Evolutionary conservation across 2,329 filamentous ascomycete genomes (phyloP), one percentile per base, ranked within the genome.

Genomic region (Colletotrichum godetiae): DNA sequence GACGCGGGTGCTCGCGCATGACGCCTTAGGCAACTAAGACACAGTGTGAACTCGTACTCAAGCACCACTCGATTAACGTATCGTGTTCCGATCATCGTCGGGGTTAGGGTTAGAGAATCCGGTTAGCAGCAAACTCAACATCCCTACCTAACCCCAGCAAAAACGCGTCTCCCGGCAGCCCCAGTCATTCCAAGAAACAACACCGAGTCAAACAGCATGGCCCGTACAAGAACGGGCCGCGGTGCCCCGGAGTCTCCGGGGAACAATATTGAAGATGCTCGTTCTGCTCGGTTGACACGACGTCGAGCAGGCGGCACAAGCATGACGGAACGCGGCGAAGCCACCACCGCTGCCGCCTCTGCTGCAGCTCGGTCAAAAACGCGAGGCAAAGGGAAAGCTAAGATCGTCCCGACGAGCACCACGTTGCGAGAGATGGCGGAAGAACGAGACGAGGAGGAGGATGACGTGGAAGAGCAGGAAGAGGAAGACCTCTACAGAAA

Each of bases 51-150:
- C 13, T 5, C 15, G 37, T 29, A 4, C 5, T 42, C 3, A 19
- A 13, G 37, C 37, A 13, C 37, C 37, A 42, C 15, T 42, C 37
- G 37, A 42, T 42, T 15, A 42, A 42, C 37, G 19, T 42, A 42
- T 15, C 15, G 15, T 15, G 8, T 8, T 31, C 33, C 10, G 19
- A 33, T 53, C 19, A 27, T 37, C 57, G 19, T 58, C 37, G 68
- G 69, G 69, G 69, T 72, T 72, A 70, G 68, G 69, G 68, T 68
- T 62, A 59, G 24, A 11, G 49, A 27, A 49, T 49, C 37, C 37
- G 37, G 37, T 42, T 42, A 42, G 37, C 19, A 42, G 7, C 13
- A 42, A 42, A 42, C 37, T 42, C n/a, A 29, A 24, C 3, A 6
- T 58, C 22, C 12, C 24, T 53, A 29, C 57, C 35, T 12, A 19